Percentiles rank a stretch among this genome's conserved stretches.
Evolutionary conservation across 2,329 filamentous ascomycete genomes (phyloP).

Genomic region (Aspergillus jensenii): DNA sequence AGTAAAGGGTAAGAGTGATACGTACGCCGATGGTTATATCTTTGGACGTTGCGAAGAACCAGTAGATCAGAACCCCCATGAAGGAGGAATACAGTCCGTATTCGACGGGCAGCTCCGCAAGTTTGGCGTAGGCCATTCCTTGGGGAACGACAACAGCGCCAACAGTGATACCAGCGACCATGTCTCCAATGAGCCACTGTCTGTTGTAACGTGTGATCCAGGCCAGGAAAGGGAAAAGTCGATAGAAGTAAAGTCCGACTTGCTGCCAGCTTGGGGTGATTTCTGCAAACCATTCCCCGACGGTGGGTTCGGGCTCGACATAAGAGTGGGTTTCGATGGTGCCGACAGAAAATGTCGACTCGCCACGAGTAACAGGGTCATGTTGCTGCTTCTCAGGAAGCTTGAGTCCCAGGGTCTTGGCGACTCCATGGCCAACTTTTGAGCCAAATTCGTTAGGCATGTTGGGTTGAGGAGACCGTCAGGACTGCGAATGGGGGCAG

Average conservation of each 20-base stretch:
- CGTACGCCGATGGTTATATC: slow-evolving; percentile 93
- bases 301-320: slow-evolving; percentile 77
- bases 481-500: not conserved
- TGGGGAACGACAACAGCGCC: slow-evolving; percentile 88
- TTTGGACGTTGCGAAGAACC: slow-evolving; percentile 97
- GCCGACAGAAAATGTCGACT: slow-evolving; percentile 73
- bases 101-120: slow-evolving; percentile 76
- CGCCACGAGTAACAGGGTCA: slow-evolving; percentile 70
- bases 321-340: slow-evolving; percentile 79
- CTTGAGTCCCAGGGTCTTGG: slow-evolving; percentile 81
- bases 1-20: slow-evolving; percentile 20
- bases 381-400: slow-evolving; percentile 60
- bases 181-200: slow-evolving; percentile 84
- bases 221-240: slow-evolving; percentile 81
- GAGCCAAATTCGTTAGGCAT: slow-evolving; percentile 42
- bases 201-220: slow-evolving; percentile 90
- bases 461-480: slow-evolving; percentile 14
- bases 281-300: slow-evolving; percentile 68
- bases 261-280: slow-evolving; percentile 61
- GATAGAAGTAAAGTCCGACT: slow-evolving; percentile 61
- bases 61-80: slow-evolving; percentile 91
- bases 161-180: slow-evolving; percentile 80
- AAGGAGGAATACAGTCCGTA: slow-evolving; percentile 95
- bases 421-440: slow-evolving; percentile 70
- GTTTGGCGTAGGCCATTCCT: slow-evolving; percentile 88